Evolutionary conservation across 176 grass and related monocot species (phyloP), one percentile per base, ranked within the genome.

Genomic region (Aechmea fasciata): DNA sequence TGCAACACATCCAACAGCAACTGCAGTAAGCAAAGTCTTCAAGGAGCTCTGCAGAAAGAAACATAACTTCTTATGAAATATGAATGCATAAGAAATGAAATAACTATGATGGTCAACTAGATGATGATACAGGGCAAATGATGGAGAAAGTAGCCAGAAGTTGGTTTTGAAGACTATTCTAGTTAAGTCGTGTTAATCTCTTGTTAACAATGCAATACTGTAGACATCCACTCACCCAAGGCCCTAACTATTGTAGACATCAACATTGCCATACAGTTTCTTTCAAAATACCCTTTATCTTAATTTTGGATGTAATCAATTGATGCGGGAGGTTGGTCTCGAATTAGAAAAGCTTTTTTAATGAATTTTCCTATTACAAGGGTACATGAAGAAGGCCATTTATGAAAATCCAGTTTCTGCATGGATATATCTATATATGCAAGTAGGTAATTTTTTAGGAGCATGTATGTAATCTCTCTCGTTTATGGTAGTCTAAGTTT

Each of bases 1-100:
- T 81, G 92, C 59, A 79, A 90, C 66, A 74, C 75, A 91, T 61
- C 70, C 55, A 72, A 86, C 81, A 75, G 79, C 84, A 28, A 92
- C 78, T 11, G 83, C 67, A 79, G 53, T 25, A 69, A 81, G 72
- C 26, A 97, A 0, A 63, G 69, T 86, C 55, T 85, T 92, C 70
- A 80, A 67, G 70, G 85, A 87, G 68, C 68, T 75, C 93, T 97
- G 79, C 64, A 81, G 20, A 54, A 64, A 66, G 54, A 47, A 50
- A 11, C 20, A 52, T 52, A 15, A 81, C 59, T 66, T 55, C 49
- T 66, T 64, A 17, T 69, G 6, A 13, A 70, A 48, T 13, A 50
- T 49, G 59, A 65, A 26, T n/a, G 10, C 53, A 41, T 49, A 70
- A 65, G 63, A 55, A 65, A 23, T 67, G 17, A 52, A 25, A 7